Evolutionary conservation across 805 yeast genomes (phyloP), one percentile per base, ranked within the genome.

Genomic region (Wickerhamomyces ciferrii): DNA sequence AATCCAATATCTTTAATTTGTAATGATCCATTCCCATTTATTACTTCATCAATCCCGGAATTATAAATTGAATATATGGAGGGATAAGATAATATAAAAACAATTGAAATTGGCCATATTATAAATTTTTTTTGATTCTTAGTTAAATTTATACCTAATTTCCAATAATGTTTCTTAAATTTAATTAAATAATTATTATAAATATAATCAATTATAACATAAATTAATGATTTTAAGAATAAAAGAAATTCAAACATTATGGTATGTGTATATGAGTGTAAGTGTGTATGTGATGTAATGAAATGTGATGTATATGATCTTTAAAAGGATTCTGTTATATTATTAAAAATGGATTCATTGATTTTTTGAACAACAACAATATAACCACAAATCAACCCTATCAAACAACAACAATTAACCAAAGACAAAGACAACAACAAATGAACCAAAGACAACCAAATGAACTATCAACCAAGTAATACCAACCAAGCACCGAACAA

Each of bases 21-120:
- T 24, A 51, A 29, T n/a, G n/a, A n/a, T n/a, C n/a, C n/a, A n/a
- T n/a, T n/a, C n/a, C n/a, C n/a, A n/a, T n/a, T n/a, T n/a, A n/a
- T n/a, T n/a, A n/a, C n/a, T n/a, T n/a, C n/a, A n/a, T n/a, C n/a
- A n/a, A n/a, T n/a, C n/a, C n/a, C n/a, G n/a, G 63, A 53, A n/a
- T 63, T 55, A 42, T 57, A 60, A 4, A 68, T 44, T 13, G 71
- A 51, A 52, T 71, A 70, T 13, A 78, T 53, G 0, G 79, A 58
- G 2, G 82, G 81, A 52, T 76, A 79, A 10, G 81, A 67, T 20
- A 79, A 48, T 5, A 74, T 59, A 47, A 79, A 72, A 9, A 72
- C 68, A 2, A 76, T 46, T 3, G 79, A 57, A 4, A 74, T 65
- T 1, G 84, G 82, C 67, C 74, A 65, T 10, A 79, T 63, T 24